These are phyloP conservation scores for Kondoa malvinella DNA, from an alignment of 768 basidiomycete genomes.

Conservation along the genomic window DNA sequence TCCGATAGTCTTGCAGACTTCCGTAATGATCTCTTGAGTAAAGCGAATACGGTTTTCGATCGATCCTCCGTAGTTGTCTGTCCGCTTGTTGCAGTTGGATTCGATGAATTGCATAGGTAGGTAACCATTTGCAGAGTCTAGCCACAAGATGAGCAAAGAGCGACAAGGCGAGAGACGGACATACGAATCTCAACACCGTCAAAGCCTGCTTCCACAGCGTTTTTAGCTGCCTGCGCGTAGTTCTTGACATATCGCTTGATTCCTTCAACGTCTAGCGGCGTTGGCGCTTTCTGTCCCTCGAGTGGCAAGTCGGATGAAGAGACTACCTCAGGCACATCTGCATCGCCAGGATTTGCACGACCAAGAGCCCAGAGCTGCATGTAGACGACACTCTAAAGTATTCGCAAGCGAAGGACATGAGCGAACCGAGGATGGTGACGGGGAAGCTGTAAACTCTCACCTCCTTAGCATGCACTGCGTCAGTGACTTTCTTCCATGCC, in stretches of 20 bases:
- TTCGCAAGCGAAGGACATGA: neutral
- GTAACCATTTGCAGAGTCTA: slow-evolving; percentile 18
- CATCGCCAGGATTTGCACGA: slow-evolving; percentile 29
- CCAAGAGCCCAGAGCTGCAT: slow-evolving; percentile 48
- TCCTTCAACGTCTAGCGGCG: slow-evolving; percentile 33
- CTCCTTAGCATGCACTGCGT: slow-evolving; percentile 36
- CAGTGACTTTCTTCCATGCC: slow-evolving; percentile 46
- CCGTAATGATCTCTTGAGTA: slow-evolving; percentile 41
- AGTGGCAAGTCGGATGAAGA: slow-evolving; percentile 5
- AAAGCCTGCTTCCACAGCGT: slow-evolving; percentile 49
- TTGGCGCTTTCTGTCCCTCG: slow-evolving; percentile 10
- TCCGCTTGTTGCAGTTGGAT: slow-evolving; percentile 22
- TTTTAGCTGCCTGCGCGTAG: slow-evolving; percentile 43
- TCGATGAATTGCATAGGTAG: slow-evolving; percentile 26
- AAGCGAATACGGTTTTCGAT: slow-evolving; percentile 48
- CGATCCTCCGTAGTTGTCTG: slow-evolving; percentile 46
- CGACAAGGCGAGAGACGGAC: slow-evolving; percentile 30
- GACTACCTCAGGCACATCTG: slow-evolving; percentile 15
- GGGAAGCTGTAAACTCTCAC: neutral
- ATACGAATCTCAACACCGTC: slow-evolving; percentile 46
- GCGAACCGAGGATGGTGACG: neutral
- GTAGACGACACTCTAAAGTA: slow-evolving; percentile 39
- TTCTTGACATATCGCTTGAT: slow-evolving; percentile 35
- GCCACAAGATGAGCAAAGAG: neutral
- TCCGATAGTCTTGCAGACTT: slow-evolving; percentile 42